Percentiles rank a stretch among this genome's conserved stretches.
These are phyloP conservation scores for Xylaria sp. DNA, from an alignment of 2,329 filamentous ascomycete species.

Conservation along the genomic window DNA sequence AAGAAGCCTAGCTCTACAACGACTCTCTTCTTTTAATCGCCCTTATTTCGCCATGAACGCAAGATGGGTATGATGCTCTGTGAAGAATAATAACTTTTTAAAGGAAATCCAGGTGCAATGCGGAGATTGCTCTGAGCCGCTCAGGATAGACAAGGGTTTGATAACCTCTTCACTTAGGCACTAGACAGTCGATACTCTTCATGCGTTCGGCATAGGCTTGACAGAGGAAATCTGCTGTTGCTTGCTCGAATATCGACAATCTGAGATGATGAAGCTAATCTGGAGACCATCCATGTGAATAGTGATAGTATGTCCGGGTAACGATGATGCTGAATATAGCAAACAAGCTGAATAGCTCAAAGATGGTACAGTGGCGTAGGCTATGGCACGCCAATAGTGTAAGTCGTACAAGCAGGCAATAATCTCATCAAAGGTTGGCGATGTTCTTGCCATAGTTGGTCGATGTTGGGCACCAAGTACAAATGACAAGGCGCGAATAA, in stretches of 20 bases:
- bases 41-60: constrained; percentile 26
- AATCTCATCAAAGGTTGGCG: constrained; percentile 6
- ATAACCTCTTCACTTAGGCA: not conserved
- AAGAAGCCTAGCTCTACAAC: constrained; percentile 26
- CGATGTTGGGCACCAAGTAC: not conserved
- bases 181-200: not conserved
- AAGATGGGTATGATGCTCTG: constrained; percentile 35
- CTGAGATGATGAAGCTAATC: not conserved
- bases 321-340: constrained; percentile 3
- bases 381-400: not conserved
- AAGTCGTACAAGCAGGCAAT: constrained; percentile 5
- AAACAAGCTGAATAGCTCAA: constrained; percentile 6
- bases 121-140: not conserved
- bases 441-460: not conserved
- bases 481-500: not conserved
- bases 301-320: constrained; percentile 6
- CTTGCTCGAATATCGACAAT: not conserved
- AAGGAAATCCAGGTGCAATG: constrained; percentile 15
- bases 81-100: constrained; percentile 30
- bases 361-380: constrained; percentile 11
- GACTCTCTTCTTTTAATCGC: constrained; percentile 12
- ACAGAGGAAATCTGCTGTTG: not conserved
- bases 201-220: not conserved
- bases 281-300: constrained; percentile 22
- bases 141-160: not conserved